Evolutionary conservation across 805 yeast species (phyloP), one percentile per base, ranked within the genome.

Genomic region (Starmerella vaccinii): DNA sequence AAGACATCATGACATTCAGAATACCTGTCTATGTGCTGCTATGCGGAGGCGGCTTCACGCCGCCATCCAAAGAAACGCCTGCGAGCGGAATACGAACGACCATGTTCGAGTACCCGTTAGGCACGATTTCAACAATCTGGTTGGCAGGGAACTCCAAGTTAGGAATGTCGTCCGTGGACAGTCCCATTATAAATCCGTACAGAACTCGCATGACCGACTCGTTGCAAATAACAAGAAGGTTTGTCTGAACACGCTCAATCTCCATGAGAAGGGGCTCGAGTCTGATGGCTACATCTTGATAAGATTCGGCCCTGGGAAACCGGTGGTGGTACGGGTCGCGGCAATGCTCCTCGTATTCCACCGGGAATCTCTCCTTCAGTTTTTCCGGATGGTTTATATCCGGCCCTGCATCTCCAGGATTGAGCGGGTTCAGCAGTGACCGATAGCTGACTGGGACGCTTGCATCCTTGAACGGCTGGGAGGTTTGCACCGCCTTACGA

Each of bases 141-240:
- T 84, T 77, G 51, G 85, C 77, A 34, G 90, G 81, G 67, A 92
- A 89, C 54, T 77, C 71, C 47, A 90, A 70, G 35, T 71, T 69
- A 5, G 98, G 97, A 52, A 92, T 87, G 59, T 89, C 97, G 54
- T 74, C 74, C 59, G 92, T 84, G 2, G 90, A 78, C 57, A 86
- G 81, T 6, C 96, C 92, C 95, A 92, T 86, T 60, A 90, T 72
- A 67, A 92, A 92, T 3, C 97, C 98, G 61, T 88, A 92, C 47
- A 92, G 75, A 5, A 92, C 95, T 53, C 89, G 74, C 56, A 94
- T 73, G 2, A 92, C 83, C 0, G 95, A 79, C 61, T 90, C 97
- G 64, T 92, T 97, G 1, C 96, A 97, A 58, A 92, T 84, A 53
- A 92, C 83, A 57, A 92, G 71, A 15, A 92, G 76, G 63, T 88